Conservation (phyloP, 2,329 filamentous ascomycete genomes). For the Pyricularia sp. region DNA sequence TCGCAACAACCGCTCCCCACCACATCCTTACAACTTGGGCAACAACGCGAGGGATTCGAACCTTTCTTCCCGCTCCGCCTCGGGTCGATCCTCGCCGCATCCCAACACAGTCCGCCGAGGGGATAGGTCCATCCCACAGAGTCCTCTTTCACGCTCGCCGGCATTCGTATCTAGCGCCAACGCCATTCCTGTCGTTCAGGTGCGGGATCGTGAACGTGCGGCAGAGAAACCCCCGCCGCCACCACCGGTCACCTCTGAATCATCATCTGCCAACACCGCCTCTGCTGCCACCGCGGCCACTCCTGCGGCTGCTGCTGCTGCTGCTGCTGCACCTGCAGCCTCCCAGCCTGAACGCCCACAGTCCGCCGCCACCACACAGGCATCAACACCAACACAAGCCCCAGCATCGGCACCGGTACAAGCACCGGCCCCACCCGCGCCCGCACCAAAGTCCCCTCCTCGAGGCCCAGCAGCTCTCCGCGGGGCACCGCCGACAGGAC, state of each 20-base stretch:
- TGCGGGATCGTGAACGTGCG: slow-evolving; percentile 1
- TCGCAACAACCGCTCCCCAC: slow-evolving; percentile 1
- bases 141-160: slow-evolving; percentile 26
- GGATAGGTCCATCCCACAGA: slow-evolving; percentile 33
- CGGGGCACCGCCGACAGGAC: neutral
- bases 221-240: slow-evolving; percentile 4
- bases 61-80: slow-evolving; percentile 35
- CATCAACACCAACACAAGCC: neutral
- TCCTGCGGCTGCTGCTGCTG: slow-evolving; percentile 14
- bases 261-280: slow-evolving; percentile 7
- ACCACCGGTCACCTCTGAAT: slow-evolving; percentile 1
- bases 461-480: slow-evolving; percentile 14
- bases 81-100: slow-evolving; percentile 40
- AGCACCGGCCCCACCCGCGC: slow-evolving; percentile 11
- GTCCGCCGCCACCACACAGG: neutral
- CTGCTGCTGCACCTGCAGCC: slow-evolving; percentile 20
- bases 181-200: slow-evolving; percentile 6
- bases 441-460: slow-evolving; percentile 3
- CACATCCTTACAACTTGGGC: slow-evolving; percentile 13
- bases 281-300: slow-evolving; percentile 6
- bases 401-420: slow-evolving; percentile 16
- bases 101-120: slow-evolving; percentile 29
- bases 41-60: slow-evolving; percentile 29
- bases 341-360: neutral
- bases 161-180: slow-evolving; percentile 4